phyloP scores from a whole-genome alignment of 371 early-diverging fungal species.

The Haplosporangium sp. region DNA sequence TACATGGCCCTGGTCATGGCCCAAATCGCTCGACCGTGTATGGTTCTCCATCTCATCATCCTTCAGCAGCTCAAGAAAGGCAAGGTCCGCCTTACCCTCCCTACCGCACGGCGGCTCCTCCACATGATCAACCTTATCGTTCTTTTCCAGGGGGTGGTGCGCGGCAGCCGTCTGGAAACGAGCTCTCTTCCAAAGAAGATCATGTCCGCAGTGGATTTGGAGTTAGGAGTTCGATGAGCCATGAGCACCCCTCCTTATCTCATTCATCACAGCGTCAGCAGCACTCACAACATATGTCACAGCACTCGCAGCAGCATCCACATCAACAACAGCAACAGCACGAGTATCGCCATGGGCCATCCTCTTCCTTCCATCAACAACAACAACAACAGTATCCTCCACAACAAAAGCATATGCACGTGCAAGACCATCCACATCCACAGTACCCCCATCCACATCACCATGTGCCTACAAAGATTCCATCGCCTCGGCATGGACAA shows the following conservation, averaged over 20 bases:
- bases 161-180: constrained; percentile 10
- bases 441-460: constrained; percentile 27
- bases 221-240: constrained; percentile 27
- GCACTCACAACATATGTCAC: constrained; percentile 21
- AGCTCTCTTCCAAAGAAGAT: constrained; percentile 18
- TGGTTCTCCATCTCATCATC: constrained; percentile 28
- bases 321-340: constrained; percentile 30
- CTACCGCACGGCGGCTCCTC: constrained; percentile 4
- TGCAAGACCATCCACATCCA: constrained; percentile 23
- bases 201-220: constrained; percentile 13
- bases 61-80: constrained; percentile 26
- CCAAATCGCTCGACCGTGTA: constrained; percentile 21
- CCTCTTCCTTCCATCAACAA: constrained; percentile 18
- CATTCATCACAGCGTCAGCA: constrained; percentile 20
- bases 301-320: constrained; percentile 21
- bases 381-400: constrained; percentile 14
- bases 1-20: constrained; percentile 4
- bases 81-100: constrained; percentile 11
- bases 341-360: constrained; percentile 24
- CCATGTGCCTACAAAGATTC: constrained; percentile 13
- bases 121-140: constrained; percentile 29
- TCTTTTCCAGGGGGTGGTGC: constrained; percentile 15
- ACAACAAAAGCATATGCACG: constrained; percentile 28
- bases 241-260: constrained; percentile 20
- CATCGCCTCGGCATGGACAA: constrained; percentile 39